Evolutionary conservation across 768 basidiomycete genomes (phyloP).

Genomic region (Podaxis mareebaensis): DNA sequence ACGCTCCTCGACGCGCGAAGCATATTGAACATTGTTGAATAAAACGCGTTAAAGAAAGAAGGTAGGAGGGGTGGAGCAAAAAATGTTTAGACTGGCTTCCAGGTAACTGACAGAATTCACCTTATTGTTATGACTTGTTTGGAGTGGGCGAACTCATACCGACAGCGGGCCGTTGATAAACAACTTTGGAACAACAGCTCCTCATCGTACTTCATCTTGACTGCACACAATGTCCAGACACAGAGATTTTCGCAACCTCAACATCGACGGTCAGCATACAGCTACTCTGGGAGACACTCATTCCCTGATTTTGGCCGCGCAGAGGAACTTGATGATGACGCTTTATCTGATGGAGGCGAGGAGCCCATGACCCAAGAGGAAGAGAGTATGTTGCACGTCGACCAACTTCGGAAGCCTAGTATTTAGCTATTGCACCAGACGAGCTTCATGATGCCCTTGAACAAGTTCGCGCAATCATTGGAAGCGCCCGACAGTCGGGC

Average conservation of each 20-base stretch:
- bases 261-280: slow-evolving; percentile 61
- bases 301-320: slow-evolving; percentile 15
- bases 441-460: slow-evolving; percentile 74
- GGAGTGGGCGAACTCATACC: slow-evolving; percentile 1
- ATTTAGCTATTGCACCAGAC: slow-evolving; percentile 35
- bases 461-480: slow-evolving; percentile 66
- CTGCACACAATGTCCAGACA: slow-evolving; percentile 82
- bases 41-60: not conserved
- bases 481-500: slow-evolving; percentile 61
- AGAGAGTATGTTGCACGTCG: slow-evolving; percentile 50
- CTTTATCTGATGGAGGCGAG: slow-evolving; percentile 74
- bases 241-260: slow-evolving; percentile 82
- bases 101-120: not conserved
- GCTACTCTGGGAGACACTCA: slow-evolving; percentile 3
- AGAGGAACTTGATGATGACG: slow-evolving; percentile 89
- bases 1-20: slow-evolving; percentile 33
- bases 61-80: not conserved
- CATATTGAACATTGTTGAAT: slow-evolving; percentile 48
- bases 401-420: slow-evolving; percentile 14
- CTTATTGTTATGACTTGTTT: slow-evolving; percentile 21
- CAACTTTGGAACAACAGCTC: slow-evolving; percentile 9
- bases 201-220: slow-evolving; percentile 1
- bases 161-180: slow-evolving; percentile 5
- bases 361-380: slow-evolving; percentile 83
- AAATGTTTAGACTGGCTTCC: not conserved